Evolutionary conservation across 768 basidiomycete genomes (phyloP), one percentile per base, ranked within the genome.

Genomic region (Lanmaoa rubissima): DNA sequence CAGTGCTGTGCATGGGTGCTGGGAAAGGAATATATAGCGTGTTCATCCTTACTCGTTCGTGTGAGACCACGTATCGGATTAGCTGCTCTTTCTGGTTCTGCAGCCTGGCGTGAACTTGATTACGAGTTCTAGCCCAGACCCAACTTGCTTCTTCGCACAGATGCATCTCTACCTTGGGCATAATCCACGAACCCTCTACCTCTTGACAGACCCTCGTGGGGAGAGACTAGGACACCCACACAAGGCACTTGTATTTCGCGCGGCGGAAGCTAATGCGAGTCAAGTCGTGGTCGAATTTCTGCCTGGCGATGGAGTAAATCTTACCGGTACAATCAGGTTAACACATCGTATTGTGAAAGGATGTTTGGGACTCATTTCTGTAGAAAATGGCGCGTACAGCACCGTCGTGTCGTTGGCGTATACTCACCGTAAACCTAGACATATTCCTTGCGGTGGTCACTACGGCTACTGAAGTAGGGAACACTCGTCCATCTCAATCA

Each of bases 261-360:
- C 82, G 24, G 83, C 85, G 21, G 77, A 75, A 53, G 68, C 69
- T 43, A 73, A 69, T 57, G 71, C 82, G 10, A 71, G 69, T 26
- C 89, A 92, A 67, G 89, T 90, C 44, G 82, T 95, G 42, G 92
- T 96, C 24, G 94, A 96, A 72, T 93, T 95, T 65, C 72, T 95
- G 12, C 84, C 81, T 0, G 85, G 85, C 60, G 77, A 83, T 50
- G 81, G 91, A 64, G 80, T 95, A 39, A 85, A 93, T 65, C 77
- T 91, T 41, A 65, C 75, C 26, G 82, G 78, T 56, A 76, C 87
- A 34, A 77, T 90, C 51, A 81, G 81, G 61, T 67, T 94, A 52
- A 88, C 88, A n/a, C 86, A 75, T 54, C 82, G 88, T 51, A 73
- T 83, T 26, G 84, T 89, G 7, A 88, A 92, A 66, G 92, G 92